Conservation (phyloP, 176 grass and related monocot species). For the Hyparrhenia diplandra region DNA sequence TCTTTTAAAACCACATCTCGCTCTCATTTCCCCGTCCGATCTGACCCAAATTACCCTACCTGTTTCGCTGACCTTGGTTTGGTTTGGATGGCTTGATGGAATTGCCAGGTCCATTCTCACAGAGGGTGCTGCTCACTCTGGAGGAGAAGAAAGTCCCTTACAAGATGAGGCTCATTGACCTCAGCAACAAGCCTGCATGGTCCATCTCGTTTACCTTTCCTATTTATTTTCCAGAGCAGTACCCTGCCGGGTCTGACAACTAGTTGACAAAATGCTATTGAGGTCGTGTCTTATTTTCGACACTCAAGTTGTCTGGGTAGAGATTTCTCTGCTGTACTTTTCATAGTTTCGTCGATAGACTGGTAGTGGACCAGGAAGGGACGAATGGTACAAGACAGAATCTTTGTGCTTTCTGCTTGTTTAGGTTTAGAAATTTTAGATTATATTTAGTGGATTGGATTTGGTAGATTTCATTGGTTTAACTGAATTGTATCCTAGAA, state of each 20-base stretch:
- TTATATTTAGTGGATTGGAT: neutral
- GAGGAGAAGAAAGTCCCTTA: slow-evolving; percentile 91
- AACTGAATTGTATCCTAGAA: neutral
- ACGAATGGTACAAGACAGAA: neutral
- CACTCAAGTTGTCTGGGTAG: neutral
- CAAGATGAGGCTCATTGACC: slow-evolving; percentile 60
- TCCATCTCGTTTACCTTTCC: neutral
- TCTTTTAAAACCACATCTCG: neutral
- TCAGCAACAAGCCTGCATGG: slow-evolving; percentile 84
- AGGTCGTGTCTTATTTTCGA: neutral
- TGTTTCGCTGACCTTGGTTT: neutral
- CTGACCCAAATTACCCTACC: neutral
- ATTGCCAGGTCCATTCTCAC: slow-evolving; percentile 62
- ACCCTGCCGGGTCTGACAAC: neutral
- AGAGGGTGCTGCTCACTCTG: slow-evolving; percentile 73
- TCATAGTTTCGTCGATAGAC: neutral
- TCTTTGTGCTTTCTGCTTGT: neutral
- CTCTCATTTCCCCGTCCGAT: neutral
- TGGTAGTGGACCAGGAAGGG: neutral
- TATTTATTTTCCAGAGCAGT: neutral
- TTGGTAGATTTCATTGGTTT: neutral
- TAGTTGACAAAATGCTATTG: neutral
- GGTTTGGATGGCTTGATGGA: neutral
- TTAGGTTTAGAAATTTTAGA: neutral
- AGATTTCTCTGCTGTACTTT: neutral